Evolutionary conservation across 2,329 filamentous ascomycete species (phyloP), one percentile per base, ranked within the genome.

Genomic region (Moelleriella libera): DNA sequence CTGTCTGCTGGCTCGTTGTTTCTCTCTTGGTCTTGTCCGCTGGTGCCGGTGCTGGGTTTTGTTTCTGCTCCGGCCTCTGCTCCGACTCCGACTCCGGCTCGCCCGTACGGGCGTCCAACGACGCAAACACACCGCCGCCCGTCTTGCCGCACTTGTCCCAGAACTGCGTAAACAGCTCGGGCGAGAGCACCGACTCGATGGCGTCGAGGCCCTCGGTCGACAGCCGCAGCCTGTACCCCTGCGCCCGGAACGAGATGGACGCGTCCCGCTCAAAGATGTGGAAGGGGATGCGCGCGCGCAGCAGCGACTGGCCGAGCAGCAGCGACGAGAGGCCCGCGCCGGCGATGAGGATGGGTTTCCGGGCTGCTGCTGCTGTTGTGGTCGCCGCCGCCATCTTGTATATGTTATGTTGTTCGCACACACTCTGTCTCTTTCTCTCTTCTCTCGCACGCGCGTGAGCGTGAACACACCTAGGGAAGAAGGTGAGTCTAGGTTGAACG

Each of bases 141-240:
- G 79, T 83, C 55, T 80, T 78, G 14, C 76, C 74, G 55, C 76
- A 80, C 2, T 53, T 61, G 43, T 74, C 69, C 71, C 75, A 81
- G 63, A 82, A 82, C n/a, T 59, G 66, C 39, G 68, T 53, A 56
- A 70, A 82, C 0, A 53, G 57, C 4, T 67, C 59, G 0, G 69
- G 60, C 7, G 68, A 63, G 3, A 83, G 71, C 0, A 75, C 77
- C 0, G 71, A 66, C 53, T 83, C 76, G 47, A 83, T 77, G 28
- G 78, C 76, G 54, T 78, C 71, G 1, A 82, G 64, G 0, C 77
- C 77, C 53, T 78, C 68, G 0, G 59, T 46, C 0, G 75, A 80
- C 2, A 82, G 67, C 10, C 78, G 73, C 6, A 82, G 64, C 2
- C 78, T 64, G 60, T 83, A 82, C 0, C 79, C 79, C 56, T 83